Percentiles rank a stretch among this genome's conserved stretches.
Conservation (phyloP, 345 rosid genomes). For the Citrus mangshanensis region DNA sequence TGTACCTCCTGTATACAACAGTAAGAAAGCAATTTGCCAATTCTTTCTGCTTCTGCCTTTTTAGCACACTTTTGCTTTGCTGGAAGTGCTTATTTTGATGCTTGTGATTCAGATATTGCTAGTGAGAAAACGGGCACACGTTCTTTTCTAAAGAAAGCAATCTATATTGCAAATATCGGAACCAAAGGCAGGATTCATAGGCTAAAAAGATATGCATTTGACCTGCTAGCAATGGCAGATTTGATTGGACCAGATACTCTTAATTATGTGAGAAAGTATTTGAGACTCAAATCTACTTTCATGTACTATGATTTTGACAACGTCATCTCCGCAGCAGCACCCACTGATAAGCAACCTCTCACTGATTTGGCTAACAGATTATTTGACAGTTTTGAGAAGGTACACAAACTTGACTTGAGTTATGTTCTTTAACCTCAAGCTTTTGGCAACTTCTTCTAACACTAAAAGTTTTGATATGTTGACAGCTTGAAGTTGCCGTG, state of each 20-base stretch:
- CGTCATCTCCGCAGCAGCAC: conserved; percentile 65
- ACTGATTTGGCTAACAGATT: conserved; percentile 72
- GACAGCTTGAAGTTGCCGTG: conserved; percentile 72
- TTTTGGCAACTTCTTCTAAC: neutral
- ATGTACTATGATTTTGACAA: conserved; percentile 82
- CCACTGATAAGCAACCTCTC: conserved; percentile 61
- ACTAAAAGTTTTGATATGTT: neutral
- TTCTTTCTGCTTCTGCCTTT: neutral
- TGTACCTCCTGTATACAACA: conserved; percentile 57
- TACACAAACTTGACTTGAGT: neutral
- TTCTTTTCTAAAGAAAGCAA: conserved; percentile 61
- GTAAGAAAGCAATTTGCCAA: conserved; percentile 52
- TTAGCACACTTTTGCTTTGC: neutral
- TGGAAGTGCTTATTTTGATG: neutral
- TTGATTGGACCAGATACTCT: conserved; percentile 72
- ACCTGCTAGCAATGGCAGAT: conserved; percentile 81
- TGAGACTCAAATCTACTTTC: conserved; percentile 71
- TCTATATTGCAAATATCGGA: conserved; percentile 64
- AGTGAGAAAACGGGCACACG: conserved; percentile 74
- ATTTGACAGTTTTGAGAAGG: conserved; percentile 80
- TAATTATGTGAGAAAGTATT: conserved; percentile 72
- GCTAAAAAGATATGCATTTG: conserved; percentile 70
- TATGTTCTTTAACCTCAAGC: neutral
- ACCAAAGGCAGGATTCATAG: conserved; percentile 55
- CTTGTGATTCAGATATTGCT: conserved; percentile 39